A percentile compares a stretch with the other conserved stretches of the same genome.
Evolutionary conservation across 2,329 filamentous ascomycete species (phyloP).

Genomic region (Pestalotiopsis sp.): DNA sequence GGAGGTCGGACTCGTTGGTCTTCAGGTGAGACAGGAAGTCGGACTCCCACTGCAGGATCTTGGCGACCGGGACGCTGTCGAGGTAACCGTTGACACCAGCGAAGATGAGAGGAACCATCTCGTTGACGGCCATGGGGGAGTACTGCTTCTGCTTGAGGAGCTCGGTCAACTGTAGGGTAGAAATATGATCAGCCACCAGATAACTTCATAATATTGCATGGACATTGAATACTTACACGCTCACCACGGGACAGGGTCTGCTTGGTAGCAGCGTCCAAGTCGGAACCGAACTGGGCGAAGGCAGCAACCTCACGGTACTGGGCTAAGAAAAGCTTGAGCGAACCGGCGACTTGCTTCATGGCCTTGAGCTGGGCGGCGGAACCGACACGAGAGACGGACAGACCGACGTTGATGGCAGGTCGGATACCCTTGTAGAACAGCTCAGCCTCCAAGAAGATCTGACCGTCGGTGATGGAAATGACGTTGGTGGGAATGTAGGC

Average conservation of each 20-base stretch:
- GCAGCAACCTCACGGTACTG: conserved; percentile 99
- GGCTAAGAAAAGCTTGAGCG: conserved; percentile 99
- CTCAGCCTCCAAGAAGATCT: conserved; percentile 99
- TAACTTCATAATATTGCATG: conserved; percentile 3
- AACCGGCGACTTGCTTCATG: conserved; percentile 99
- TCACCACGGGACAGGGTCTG: conserved; percentile 98
- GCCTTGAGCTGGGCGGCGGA: conserved; percentile 99
- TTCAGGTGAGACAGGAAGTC: conserved; percentile 93
- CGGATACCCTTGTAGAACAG: conserved; percentile 99
- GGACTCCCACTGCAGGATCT: conserved; percentile 91
- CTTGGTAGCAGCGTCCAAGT: conserved; percentile 98
- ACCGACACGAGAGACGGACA: conserved; percentile 99
- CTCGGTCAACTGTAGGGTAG: conserved; percentile 71
- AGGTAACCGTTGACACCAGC: conserved; percentile 98
- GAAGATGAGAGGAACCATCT: conserved; percentile 99
- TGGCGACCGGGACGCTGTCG: conserved; percentile 83
- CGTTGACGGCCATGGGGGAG: conserved; percentile 96
- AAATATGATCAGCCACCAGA: conserved; percentile 22
- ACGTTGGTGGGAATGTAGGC: conserved; percentile 99
- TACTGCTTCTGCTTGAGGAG: conserved; percentile 99
- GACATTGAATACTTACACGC: conserved; percentile 65
- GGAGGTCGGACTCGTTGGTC: conserved; percentile 83
- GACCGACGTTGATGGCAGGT: conserved; percentile 99
- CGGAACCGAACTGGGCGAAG: conserved; percentile 99
- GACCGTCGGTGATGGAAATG: conserved; percentile 99